Base-by-base conservation (phyloP, 2,329 filamentous ascomycete species). In the Remersonia thermophila region DNA sequence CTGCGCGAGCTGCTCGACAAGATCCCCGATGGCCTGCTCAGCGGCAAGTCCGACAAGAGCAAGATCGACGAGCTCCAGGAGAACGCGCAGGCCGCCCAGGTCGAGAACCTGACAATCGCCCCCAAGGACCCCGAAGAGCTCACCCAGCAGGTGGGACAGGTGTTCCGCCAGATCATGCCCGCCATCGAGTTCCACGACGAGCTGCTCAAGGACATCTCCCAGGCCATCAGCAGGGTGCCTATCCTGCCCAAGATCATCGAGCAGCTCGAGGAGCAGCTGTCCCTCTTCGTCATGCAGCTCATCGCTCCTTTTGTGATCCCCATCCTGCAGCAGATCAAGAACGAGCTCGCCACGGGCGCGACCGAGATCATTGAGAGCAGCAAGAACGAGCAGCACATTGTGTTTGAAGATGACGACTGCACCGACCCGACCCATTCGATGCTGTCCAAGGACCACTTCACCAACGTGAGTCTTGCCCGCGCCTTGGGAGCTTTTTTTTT, bases 401-500 rank as follows among this genome's bases (percentile, higher is more conserved):
- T 95, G 33, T 95, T 94, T 59, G 61, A 82, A 30, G 78, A 95
- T 46, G 80, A 93, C 52, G 44, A 71, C 35, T 81, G 65, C 44
- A 77, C 75, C 14, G 80, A 95, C 52, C 89, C 87, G 0, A 95
- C 87, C 2, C 87, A 95, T 63, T 93, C 84, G 14, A 94, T 94
- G 87, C 66, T 95, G 35, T 86, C 85, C 40, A 95, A 95, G 63
- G 87, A 95, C 51, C 87, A 95, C 60, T 95, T 95, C 58, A 83
- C 80, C 45, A 93, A 93, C 53, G 67, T 80, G 56, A 59, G 67
- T 28, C n/a, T n/a, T n/a, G n/a, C n/a, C n/a, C n/a, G n/a, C n/a
- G n/a, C n/a, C n/a, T n/a, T n/a, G n/a, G n/a, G n/a, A n/a, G n/a
- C n/a, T n/a, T n/a, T n/a, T n/a, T n/a, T n/a, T n/a, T n/a, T n/a